Evolutionary conservation across 805 yeast species (phyloP), one percentile per base, ranked within the genome.

Genomic region (Candida sonorensis): DNA sequence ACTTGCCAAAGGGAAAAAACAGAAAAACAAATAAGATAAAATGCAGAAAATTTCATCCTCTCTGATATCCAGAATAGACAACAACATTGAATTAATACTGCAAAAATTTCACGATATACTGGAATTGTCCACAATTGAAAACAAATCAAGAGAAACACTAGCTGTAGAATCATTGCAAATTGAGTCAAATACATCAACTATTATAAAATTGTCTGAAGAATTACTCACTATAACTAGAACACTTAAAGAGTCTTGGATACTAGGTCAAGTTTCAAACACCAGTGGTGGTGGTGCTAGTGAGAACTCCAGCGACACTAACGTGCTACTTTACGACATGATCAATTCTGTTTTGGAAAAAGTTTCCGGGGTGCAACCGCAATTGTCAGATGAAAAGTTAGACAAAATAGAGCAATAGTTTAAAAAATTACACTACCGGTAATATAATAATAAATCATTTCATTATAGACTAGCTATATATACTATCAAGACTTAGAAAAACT

Each of bases 161-260:
- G 69, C 77, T 1, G 68, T 72, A n/a, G 79, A 74, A 40, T 64
- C 74, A 21, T 53, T 75, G 13, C 74, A 74, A 12, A 69, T 75
- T 17, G 78, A 74, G 42, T 61, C 72, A 14, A 70, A 71, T 41
- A 66, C 77, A 0, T 55, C 69, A 33, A 61, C 67, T 1, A 71
- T 74, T 3, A 62, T 73, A 8, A 53, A 77, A 33, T 54, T 72
- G 11, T 65, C 75, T 26, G 76, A 74, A 40, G 80, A 75, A 35
- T 52, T 75, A 23, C 50, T 75, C 10, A 48, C 64, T 2, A 60
- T 74, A 2, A 69, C 77, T 2, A 50, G 74, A 27, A 61, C 63
- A 1, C 50, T 75, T 28, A 67, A 69, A 42, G 80, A 74, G 47
- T 62, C 69, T 4, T 75, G 80, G 81, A 66, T 73, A 25, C 51